A percentile compares a stretch with the other conserved stretches of the same genome.
phyloP scores from a whole-genome alignment of 208 protist genomes.

The Acanthamoeba lenticulata region DNA sequence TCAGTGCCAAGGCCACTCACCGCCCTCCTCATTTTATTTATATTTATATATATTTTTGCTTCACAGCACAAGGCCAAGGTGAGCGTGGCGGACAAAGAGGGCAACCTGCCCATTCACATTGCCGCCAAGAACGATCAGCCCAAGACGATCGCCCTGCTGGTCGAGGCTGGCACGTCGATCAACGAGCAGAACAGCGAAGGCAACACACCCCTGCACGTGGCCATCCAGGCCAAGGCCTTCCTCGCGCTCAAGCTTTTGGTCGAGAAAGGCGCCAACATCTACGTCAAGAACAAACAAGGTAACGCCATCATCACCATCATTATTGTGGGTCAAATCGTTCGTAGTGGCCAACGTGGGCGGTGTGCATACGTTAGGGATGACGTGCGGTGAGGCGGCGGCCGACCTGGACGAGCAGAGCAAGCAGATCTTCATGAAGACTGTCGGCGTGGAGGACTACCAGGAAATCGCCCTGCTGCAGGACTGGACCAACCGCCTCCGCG shows the following conservation, averaged over 20 bases:
- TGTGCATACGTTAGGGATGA: neutral
- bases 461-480: slow-evolving; percentile 59
- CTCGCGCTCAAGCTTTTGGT: slow-evolving; percentile 25
- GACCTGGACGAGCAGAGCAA: slow-evolving; percentile 63
- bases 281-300: slow-evolving; percentile 63
- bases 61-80: slow-evolving; percentile 51
- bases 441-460: slow-evolving; percentile 61
- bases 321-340: too few relatives aligned
- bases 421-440: slow-evolving; percentile 66
- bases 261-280: slow-evolving; percentile 52
- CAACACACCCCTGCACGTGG: slow-evolving; percentile 53
- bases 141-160: slow-evolving; percentile 19
- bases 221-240: slow-evolving; percentile 63
- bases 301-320: neutral
- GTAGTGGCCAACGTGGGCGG: too few relatives aligned
- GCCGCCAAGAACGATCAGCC: slow-evolving; percentile 60
- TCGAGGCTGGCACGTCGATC: neutral
- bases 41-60: neutral
- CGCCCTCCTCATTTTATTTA: neutral
- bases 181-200: slow-evolving; percentile 11
- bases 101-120: slow-evolving; percentile 62
- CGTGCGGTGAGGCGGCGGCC: slow-evolving; percentile 63
- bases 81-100: slow-evolving; percentile 8
- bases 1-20: neutral
- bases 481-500: slow-evolving; percentile 35